Percentiles rank a stretch among this genome's conserved stretches.
phyloP scores from a whole-genome alignment of 441 rosid species.

The California macrophylla region DNA sequence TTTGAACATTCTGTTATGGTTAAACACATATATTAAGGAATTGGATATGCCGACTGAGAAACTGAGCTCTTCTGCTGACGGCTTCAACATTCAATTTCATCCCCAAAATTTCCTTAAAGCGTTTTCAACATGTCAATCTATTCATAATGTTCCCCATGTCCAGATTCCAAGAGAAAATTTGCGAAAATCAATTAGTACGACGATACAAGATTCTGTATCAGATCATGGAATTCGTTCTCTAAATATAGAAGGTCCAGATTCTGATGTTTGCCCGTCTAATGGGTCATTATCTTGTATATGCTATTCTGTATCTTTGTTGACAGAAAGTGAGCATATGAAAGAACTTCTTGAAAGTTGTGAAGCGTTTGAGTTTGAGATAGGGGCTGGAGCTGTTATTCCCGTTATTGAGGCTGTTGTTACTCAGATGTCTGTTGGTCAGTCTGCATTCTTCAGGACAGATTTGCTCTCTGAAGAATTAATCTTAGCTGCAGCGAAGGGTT shows the following conservation, averaged over 20 bases:
- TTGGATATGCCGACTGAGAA: constrained; percentile 35
- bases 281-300: constrained; percentile 50
- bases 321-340: constrained; percentile 32
- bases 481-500: constrained; percentile 56
- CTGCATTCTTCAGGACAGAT: constrained; percentile 38
- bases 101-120: constrained; percentile 33
- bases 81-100: constrained; percentile 31
- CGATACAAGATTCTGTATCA: constrained; percentile 23
- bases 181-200: constrained; percentile 15
- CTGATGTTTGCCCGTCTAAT: constrained; percentile 42
- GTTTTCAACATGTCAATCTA: constrained; percentile 28
- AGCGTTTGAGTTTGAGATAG: constrained; percentile 87
- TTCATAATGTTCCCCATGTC: constrained; percentile 20
- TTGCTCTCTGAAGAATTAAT: constrained; percentile 42
- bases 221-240: constrained; percentile 26
- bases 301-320: constrained; percentile 51
- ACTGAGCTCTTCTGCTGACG: constrained; percentile 32
- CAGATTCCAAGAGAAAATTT: constrained; percentile 21
- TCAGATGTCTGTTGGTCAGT: constrained; percentile 82
- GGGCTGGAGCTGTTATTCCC: constrained; percentile 58
- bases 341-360: constrained; percentile 73
- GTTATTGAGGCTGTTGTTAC: constrained; percentile 53
- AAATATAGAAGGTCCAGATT: constrained; percentile 46
- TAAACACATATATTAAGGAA: constrained; percentile 51
- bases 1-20: constrained; percentile 64